Evolutionary conservation across 768 basidiomycete genomes (phyloP), one percentile per base, ranked within the genome.

Genomic region (Pleurotus platypus): DNA sequence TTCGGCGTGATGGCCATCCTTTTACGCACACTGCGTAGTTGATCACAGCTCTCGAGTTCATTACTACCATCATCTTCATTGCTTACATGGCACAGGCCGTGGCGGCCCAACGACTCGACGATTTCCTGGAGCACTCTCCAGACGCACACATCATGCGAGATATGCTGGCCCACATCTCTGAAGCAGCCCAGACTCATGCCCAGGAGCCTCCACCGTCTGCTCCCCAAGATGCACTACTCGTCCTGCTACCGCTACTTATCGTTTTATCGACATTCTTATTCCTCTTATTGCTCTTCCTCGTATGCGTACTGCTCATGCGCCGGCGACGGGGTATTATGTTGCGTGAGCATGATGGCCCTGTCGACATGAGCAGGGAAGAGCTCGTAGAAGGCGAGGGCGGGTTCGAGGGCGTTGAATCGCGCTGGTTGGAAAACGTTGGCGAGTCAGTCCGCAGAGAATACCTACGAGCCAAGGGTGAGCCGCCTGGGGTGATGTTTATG

Each of bases 191-290:
- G 60, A 40, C 51, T 35, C n/a, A 35, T 35, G 37, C 42, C 26
- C 51, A 39, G 18, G 51, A 71, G 9, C 64, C 67, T 37, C 70
- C 72, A 57, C 63, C 67, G 43, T 20, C 57, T 7, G 60, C 68
- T 57, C 67, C 67, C 35, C 68, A 69, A 53, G 89, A 92, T 65
- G 82, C 89, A 27, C 84, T 92, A 59, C 82, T 91, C 67, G 84
- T 98, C 66, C 85, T 99, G 58, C 83, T 99, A 5, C 96, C 96
- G 24, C 82, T 99, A 55, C 86, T 98, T 67, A 91, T 98, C 73
- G 89, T 98, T 47, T 82, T 98, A 35, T 89, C 92, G 20, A 93
- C 93, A 4, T 90, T 98, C 62, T 82, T 99, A 53, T 90, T 98
- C 70, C 86, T 98, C 54, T 84, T 98, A 61, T 80, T 98, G 49